Base-by-base conservation (phyloP, 805 yeast species). In the Wickerhamiella parazyma region DNA sequence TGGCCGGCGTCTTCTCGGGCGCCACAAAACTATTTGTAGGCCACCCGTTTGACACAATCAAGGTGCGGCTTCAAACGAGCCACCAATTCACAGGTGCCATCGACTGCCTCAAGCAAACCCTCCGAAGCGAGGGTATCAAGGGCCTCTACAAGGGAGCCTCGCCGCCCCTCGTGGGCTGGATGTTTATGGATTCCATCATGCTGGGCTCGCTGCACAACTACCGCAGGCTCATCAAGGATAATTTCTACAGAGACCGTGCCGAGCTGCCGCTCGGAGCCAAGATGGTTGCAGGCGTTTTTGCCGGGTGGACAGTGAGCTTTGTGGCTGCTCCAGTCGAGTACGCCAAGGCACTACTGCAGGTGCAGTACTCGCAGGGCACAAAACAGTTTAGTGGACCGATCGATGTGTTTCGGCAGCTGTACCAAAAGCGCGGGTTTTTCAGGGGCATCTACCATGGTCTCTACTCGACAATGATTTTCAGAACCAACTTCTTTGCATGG, bases 251-350 rank as follows among this genome's bases (percentile, higher is more conserved):
- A 11, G 69, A 77, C n/a, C 70, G 74, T 43, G 62, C 68, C 20
- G 75, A 73, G 55, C 63, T 86, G 48, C 94, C 94, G 1, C 59
- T 85, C 12, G 48, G 70, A 12, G 95, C 94, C 0, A 85, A 80
- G 55, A 68, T 80, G 24, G 60, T 79, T 18, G 89, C 94, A 1
- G 93, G 94, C n/a, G 67, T 71, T 1, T 52, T 71, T 45, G 76
- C 91, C 7, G 95, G 96, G 2, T 75, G 80, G 79, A 86, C 95
- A 0, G 95, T 86, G 11, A 78, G 89, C 38, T 80, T 86, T 64
- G 87, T 86, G n/a, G 96, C 96, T 4, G 94, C 95, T 0, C 95
- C 95, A 2, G 80, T 86, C 6, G 96, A 86, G 59, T 80, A 80
- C 53, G 76, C 86, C 51, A 86, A 86, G 62, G 94, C 94, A 3